A percentile compares a stretch with the other conserved stretches of the same genome.
phyloP scores from a whole-genome alignment of 805 yeast species.

The Candida khao-thaluensis region DNA sequence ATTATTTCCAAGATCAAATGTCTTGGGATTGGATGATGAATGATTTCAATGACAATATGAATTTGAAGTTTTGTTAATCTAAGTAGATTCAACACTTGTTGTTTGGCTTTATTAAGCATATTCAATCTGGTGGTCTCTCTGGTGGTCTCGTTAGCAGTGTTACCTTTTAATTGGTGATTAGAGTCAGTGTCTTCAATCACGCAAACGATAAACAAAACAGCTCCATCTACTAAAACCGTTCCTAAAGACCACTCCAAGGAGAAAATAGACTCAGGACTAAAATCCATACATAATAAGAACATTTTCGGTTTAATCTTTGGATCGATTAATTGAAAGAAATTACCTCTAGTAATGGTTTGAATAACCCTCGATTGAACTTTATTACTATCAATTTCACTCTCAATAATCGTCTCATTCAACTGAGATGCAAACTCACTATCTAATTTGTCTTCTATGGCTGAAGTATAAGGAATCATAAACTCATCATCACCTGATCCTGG shows the following conservation, averaged over 20 bases:
- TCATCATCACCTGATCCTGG: constrained; percentile 17
- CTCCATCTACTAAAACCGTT: constrained; percentile 76
- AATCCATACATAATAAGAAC: constrained; percentile 76
- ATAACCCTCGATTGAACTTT: constrained; percentile 56
- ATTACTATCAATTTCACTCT: constrained; percentile 57
- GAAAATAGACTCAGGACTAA: constrained; percentile 76
- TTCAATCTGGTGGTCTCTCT: constrained; percentile 37
- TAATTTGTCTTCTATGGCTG: constrained; percentile 62
- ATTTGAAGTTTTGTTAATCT: constrained; percentile 68
- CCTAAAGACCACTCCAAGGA: constrained; percentile 91
- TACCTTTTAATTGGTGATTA: constrained; percentile 43
- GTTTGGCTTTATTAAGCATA: constrained; percentile 43
- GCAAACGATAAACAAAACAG: constrained; percentile 71
- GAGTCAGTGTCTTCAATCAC: constrained; percentile 50
- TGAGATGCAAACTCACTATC: constrained; percentile 59
- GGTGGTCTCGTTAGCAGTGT: constrained; percentile 32
- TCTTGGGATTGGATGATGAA: constrained; percentile 74
- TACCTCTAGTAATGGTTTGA: constrained; percentile 69
- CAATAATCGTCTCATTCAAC: constrained; percentile 52
- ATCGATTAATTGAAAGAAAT: constrained; percentile 52
- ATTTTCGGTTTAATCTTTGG: constrained; percentile 51
- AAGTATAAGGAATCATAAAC: constrained; percentile 61
- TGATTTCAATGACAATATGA: constrained; percentile 69
- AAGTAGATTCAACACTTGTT: constrained; percentile 48
- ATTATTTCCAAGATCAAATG: constrained; percentile 69